These are phyloP conservation scores for Cadophora sp. DNA, from an alignment of 2,329 filamentous ascomycete genomes.

Conservation along the genomic window DNA sequence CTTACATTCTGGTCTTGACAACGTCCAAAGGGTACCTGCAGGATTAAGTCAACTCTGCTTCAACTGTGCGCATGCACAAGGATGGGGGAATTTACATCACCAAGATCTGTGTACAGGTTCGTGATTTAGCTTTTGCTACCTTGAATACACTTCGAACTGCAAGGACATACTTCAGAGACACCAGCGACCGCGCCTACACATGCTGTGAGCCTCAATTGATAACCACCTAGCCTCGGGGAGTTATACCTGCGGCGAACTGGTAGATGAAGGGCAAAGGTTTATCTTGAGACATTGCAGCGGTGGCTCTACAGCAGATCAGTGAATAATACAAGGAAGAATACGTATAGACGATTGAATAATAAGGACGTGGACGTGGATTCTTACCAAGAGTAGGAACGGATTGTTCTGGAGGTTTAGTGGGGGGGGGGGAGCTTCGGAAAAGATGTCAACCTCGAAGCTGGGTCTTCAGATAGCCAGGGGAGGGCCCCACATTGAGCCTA, in stretches of 20 bases:
- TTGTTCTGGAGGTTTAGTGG: neutral
- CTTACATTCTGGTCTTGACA: slow-evolving; percentile 96
- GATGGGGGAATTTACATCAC: slow-evolving; percentile 69
- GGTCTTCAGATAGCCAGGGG: neutral
- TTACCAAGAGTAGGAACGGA: neutral
- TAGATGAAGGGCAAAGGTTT: slow-evolving; percentile 91
- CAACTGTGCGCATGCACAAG: slow-evolving; percentile 17
- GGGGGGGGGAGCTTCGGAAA: neutral
- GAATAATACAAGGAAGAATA: neutral
- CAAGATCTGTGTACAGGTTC: slow-evolving; percentile 68
- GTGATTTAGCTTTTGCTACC: slow-evolving; percentile 32
- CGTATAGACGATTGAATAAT: neutral
- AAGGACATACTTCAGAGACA: slow-evolving; percentile 84
- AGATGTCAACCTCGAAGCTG: slow-evolving; percentile 4
- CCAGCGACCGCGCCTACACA: slow-evolving; percentile 84
- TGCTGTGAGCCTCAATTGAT: slow-evolving; percentile 41
- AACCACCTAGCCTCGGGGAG: slow-evolving; percentile 32
- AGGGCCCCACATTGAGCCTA: slow-evolving; percentile 8
- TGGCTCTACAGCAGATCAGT: slow-evolving; percentile 17
- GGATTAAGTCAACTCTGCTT: slow-evolving; percentile 31
- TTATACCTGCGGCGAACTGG: slow-evolving; percentile 91
- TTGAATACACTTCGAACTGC: neutral
- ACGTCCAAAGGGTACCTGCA: slow-evolving; percentile 97
- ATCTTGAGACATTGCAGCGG: slow-evolving; percentile 64
- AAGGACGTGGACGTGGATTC: neutral